Evolutionary conservation across 805 yeast genomes (phyloP).

Genomic region (Lachancea quebecensis): DNA sequence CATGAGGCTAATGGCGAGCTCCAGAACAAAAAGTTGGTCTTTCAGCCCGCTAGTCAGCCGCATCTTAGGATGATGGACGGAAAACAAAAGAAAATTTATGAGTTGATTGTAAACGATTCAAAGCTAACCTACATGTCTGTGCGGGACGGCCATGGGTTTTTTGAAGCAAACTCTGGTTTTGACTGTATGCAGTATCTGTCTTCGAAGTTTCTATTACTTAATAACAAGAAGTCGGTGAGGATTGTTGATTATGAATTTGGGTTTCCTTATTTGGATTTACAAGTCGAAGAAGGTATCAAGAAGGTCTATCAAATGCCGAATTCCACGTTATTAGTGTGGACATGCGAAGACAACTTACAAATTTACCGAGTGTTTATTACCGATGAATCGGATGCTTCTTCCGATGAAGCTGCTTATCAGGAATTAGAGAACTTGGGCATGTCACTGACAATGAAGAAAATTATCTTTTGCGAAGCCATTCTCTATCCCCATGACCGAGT

Average conservation of each 20-base stretch:
- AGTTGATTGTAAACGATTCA: neutral
- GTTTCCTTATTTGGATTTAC: slow-evolving; percentile 19
- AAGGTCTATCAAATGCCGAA: slow-evolving; percentile 12
- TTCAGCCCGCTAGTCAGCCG: slow-evolving; percentile 9
- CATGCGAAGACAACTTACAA: slow-evolving; percentile 15
- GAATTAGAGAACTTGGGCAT: slow-evolving; percentile 15
- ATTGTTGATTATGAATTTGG: slow-evolving; percentile 27
- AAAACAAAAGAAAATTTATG: slow-evolving; percentile 10
- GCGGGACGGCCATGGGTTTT: slow-evolving; percentile 14
- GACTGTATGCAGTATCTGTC: slow-evolving; percentile 16
- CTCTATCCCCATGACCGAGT: slow-evolving; percentile 16
- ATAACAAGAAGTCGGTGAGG: slow-evolving; percentile 12
- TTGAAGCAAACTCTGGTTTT: slow-evolving; percentile 17
- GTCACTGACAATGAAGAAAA: slow-evolving; percentile 22
- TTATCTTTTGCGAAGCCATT: slow-evolving; percentile 23
- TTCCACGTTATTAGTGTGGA: slow-evolving; percentile 20
- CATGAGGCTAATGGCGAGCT: neutral
- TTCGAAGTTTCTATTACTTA: slow-evolving; percentile 16
- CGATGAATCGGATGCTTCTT: slow-evolving; percentile 12
- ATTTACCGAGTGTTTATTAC: slow-evolving; percentile 22
- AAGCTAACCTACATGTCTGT: slow-evolving; percentile 12
- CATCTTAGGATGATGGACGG: slow-evolving; percentile 20
- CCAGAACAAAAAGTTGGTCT: slow-evolving; percentile 13
- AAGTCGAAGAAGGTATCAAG: slow-evolving; percentile 21
- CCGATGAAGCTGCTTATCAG: slow-evolving; percentile 15